phyloP scores from a whole-genome alignment of 306 rosid species.

The Purshia tridentata region DNA sequence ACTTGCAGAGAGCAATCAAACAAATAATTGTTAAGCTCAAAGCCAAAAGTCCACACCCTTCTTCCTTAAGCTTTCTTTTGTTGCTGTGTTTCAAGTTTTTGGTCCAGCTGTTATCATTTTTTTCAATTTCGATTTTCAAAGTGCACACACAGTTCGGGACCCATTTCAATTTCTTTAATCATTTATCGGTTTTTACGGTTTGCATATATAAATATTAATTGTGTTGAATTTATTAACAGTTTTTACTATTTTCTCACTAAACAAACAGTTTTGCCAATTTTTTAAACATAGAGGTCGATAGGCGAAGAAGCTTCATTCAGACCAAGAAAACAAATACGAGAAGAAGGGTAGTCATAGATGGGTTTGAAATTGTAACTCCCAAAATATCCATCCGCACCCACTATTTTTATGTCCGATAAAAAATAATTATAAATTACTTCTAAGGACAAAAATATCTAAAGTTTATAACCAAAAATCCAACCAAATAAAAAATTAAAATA shows the following conservation, averaged over 20 bases:
- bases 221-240: not conserved
- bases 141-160: slow-evolving; percentile 29
- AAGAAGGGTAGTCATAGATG: no score
- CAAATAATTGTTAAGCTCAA: not conserved
- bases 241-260: no score
- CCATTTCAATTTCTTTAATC: slow-evolving; percentile 3
- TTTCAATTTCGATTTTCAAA: slow-evolving; percentile 29
- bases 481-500: no score
- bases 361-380: no score
- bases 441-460: no score
- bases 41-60: slow-evolving; percentile 19
- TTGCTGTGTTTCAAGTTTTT: slow-evolving; percentile 11
- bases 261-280: not conserved
- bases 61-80: slow-evolving; percentile 22
- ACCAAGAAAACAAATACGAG: no score
- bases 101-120: slow-evolving; percentile 28
- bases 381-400: no score
- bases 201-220: not conserved
- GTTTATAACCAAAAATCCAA: no score
- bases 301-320: no score
- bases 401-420: no score
- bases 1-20: slow-evolving; percentile 7
- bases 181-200: not conserved
- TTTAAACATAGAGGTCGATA: no score
- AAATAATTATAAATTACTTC: no score